Percentiles rank a stretch among this genome's conserved stretches.
phyloP scores from a whole-genome alignment of 163 green algal species.

The Picocystis sp. region DNA sequence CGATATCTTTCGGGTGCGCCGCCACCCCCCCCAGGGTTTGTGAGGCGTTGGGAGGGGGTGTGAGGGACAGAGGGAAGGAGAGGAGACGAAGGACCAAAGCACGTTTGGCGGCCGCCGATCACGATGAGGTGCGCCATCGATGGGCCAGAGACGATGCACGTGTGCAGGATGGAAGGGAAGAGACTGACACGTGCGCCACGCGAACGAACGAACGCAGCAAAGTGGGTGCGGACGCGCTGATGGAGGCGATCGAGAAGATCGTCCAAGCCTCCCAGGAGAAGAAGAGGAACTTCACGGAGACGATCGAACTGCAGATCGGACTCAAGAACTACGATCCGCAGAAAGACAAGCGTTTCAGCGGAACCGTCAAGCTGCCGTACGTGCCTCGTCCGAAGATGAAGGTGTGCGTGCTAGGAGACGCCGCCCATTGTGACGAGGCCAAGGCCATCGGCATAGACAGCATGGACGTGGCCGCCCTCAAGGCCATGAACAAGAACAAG shows the following conservation, averaged over 20 bases:
- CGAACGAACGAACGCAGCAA: too few species aligned
- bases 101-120: too few species aligned
- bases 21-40: too few species aligned
- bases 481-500: conserved; percentile 99
- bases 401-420: conserved; percentile 94
- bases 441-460: conserved; percentile 68
- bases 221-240: too few species aligned
- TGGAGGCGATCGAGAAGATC: conserved; percentile 3
- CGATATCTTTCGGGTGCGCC: too few species aligned
- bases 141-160: too few species aligned
- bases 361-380: conserved; percentile 90
- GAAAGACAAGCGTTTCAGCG: conserved; percentile 99
- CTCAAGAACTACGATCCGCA: conserved; percentile 99
- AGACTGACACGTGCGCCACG: too few species aligned
- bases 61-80: too few species aligned
- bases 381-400: conserved; percentile 85
- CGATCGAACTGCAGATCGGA: conserved; percentile 88
- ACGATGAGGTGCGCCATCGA: too few species aligned
- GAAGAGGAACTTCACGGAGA: conserved; percentile 95
- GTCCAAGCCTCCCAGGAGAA: conserved; percentile 33
- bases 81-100: too few species aligned
- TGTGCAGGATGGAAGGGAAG: too few species aligned
- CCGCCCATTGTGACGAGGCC: conserved; percentile 93
- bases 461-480: conserved; percentile 92
- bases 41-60: too few species aligned